Percentiles rank a stretch among this genome's conserved stretches.
Conservation (phyloP, 345 rosid species). For the Ceriops tagal region DNA sequence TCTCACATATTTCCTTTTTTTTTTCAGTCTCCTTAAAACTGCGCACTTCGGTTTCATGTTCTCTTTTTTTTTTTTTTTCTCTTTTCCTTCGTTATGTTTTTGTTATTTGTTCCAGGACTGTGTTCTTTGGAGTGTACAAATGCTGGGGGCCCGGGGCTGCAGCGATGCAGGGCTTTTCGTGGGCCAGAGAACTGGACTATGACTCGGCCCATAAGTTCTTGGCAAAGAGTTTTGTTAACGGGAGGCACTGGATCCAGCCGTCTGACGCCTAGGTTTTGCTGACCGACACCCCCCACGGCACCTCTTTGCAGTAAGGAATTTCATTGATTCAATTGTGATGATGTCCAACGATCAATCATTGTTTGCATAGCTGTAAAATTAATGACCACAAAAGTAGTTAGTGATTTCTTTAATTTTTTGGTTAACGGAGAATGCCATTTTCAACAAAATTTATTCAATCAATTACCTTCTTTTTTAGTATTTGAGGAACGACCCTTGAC, state of each 20-base stretch:
- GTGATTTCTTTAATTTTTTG: too few species aligned
- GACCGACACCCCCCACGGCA: neutral
- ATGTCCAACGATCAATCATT: neutral
- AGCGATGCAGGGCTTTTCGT: slow-evolving; percentile 66
- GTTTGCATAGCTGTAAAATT: neutral
- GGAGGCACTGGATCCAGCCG: slow-evolving; percentile 88
- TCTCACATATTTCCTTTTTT: neutral
- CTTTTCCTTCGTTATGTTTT: neutral
- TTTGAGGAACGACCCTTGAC: too few species aligned
- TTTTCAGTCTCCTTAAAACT: neutral
- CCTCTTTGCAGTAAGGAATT: neutral
- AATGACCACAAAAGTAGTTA: too few species aligned
- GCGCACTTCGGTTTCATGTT: neutral
- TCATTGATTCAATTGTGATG: slow-evolving; percentile 17
- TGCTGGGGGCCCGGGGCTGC: slow-evolving; percentile 89
- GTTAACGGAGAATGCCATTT: too few species aligned
- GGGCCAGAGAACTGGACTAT: slow-evolving; percentile 83
- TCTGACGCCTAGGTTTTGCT: slow-evolving; percentile 43
- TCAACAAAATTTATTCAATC: too few species aligned
- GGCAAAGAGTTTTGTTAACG: slow-evolving; percentile 87
- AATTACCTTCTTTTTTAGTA: too few species aligned
- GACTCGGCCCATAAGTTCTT: slow-evolving; percentile 79
- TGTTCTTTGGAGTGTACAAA: slow-evolving; percentile 80
- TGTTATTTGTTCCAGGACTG: slow-evolving; percentile 48
- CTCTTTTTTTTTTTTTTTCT: neutral